Conservation (phyloP, 331 rosid genomes). For the Stylosanthes scabra region DNA sequence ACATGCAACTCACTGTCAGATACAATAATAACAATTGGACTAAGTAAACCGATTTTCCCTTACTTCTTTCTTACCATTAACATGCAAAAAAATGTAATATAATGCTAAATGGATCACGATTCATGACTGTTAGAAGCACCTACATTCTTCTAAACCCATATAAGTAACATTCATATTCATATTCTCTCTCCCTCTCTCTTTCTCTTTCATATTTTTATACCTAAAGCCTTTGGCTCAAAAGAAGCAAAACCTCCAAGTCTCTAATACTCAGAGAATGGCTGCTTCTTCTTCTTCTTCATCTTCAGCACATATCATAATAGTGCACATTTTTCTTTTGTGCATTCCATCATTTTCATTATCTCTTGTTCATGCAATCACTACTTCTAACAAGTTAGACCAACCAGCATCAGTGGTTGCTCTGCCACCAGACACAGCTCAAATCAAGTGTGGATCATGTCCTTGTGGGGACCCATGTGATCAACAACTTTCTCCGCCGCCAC, state of each 20-base stretch:
- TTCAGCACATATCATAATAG: constrained; percentile 22
- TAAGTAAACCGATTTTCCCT: constrained; percentile 28
- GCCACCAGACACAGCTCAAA: constrained; percentile 40
- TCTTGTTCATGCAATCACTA: constrained; percentile 15
- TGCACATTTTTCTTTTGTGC: constrained; percentile 34
- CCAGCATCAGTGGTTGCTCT: constrained; percentile 34
- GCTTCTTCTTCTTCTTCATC: constrained; percentile 43
- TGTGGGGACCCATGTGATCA: constrained; percentile 48
- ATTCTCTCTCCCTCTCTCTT: not conserved
- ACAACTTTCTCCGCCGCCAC: constrained; percentile 40
- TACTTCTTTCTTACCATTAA: not conserved
- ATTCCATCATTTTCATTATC: constrained; percentile 40
- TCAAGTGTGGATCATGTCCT: constrained; percentile 64
- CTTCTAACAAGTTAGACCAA: constrained; percentile 46
- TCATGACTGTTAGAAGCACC: constrained; percentile 30
- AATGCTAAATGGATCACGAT: constrained; percentile 33
- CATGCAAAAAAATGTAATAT: constrained; percentile 31
- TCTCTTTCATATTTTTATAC: constrained; percentile 17
- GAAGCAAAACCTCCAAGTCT: constrained; percentile 27
- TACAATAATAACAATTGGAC: constrained; percentile 21
- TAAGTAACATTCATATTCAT: not conserved
- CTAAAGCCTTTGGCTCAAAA: constrained; percentile 6
- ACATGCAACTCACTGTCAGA: constrained; percentile 51
- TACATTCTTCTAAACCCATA: constrained; percentile 9
- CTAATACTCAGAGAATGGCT: constrained; percentile 42